A percentile compares a stretch with the other conserved stretches of the same genome.
Evolutionary conservation across 1,284 basidiomycete genomes (phyloP).

Genomic region (Naganishia liquefaciens): DNA sequence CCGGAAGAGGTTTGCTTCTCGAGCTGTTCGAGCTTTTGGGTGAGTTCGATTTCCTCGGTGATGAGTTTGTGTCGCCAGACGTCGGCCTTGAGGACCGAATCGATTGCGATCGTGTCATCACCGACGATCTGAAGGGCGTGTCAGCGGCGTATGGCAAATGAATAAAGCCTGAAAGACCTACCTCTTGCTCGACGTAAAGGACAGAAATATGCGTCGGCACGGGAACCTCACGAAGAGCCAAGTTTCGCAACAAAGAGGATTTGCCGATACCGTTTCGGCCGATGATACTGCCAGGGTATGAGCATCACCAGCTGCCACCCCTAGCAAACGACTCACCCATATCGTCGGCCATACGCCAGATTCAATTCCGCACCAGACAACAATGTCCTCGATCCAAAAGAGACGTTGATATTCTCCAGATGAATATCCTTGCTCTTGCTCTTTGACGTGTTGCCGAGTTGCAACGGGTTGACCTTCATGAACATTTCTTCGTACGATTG

Average conservation of each 20-base stretch:
- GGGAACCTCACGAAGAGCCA: constrained; percentile 91
- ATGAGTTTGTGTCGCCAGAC: constrained; percentile 91
- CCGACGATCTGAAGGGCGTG: constrained; percentile 67
- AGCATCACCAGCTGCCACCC: constrained; percentile 3
- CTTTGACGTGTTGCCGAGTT: constrained; percentile 74
- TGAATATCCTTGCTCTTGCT: constrained; percentile 96
- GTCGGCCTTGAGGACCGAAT: constrained; percentile 93
- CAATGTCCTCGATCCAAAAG: constrained; percentile 74
- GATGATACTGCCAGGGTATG: constrained; percentile 54
- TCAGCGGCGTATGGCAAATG: no score
- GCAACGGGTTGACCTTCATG: constrained; percentile 97
- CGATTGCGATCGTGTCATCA: constrained; percentile 87
- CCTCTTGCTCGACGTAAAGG: constrained; percentile 95
- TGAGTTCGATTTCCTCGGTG: constrained; percentile 74
- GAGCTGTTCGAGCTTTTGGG: constrained; percentile 69
- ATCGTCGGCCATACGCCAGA: constrained; percentile 82
- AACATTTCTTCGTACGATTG: constrained; percentile 98
- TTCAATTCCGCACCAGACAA: constrained; percentile 69
- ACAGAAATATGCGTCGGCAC: constrained; percentile 94
- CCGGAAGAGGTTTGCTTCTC: constrained; percentile 55
- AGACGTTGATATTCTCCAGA: constrained; percentile 92
- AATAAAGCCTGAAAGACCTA: constrained; percentile 46
- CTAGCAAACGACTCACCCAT: constrained; percentile 59
- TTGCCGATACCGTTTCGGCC: constrained; percentile 86
- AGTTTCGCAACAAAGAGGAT: constrained; percentile 92